A percentile compares a stretch with the other conserved stretches of the same genome.
Evolutionary conservation across 2,329 filamentous ascomycete species (phyloP).

Genomic region (Scedosporium apiospermum): DNA sequence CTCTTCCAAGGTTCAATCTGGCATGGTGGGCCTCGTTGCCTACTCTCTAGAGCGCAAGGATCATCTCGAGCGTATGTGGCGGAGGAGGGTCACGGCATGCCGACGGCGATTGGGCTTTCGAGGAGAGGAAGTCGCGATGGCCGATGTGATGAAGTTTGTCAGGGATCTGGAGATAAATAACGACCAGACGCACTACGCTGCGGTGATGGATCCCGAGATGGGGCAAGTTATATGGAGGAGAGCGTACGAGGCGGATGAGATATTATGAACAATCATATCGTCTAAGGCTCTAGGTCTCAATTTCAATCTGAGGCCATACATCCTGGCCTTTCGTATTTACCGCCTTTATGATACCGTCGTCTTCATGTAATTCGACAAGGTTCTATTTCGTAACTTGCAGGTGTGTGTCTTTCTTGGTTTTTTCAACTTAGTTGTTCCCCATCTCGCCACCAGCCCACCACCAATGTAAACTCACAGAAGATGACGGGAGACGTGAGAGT

Average conservation of each 20-base stretch:
- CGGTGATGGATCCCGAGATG: conserved; percentile 35
- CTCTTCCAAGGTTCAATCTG: conserved; percentile 2
- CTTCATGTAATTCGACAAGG: no score
- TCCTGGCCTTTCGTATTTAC: no score
- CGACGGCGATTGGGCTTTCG: background rate
- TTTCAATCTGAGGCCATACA: no score
- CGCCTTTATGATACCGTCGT: no score
- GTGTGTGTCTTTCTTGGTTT: no score
- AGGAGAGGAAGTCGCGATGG: conserved; percentile 8
- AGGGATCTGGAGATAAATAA: conserved; percentile 17
- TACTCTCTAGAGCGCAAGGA: conserved; percentile 16
- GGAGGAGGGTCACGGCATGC: background rate
- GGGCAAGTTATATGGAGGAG: conserved; percentile 32
- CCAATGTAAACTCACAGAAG: no score
- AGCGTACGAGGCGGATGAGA: conserved; percentile 8
- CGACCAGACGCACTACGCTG: conserved; percentile 21
- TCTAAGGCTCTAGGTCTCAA: no score
- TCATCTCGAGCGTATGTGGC: conserved; percentile 14
- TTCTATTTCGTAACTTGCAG: no score
- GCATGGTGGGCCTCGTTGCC: conserved; percentile 16
- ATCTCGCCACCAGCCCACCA: no score
- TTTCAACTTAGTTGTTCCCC: no score
- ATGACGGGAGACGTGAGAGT: no score
- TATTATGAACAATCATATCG: no score
- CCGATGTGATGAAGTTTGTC: conserved; percentile 17